Base-by-base conservation (phyloP, 2,329 filamentous ascomycete species). In the Volutella citrinella region DNA sequence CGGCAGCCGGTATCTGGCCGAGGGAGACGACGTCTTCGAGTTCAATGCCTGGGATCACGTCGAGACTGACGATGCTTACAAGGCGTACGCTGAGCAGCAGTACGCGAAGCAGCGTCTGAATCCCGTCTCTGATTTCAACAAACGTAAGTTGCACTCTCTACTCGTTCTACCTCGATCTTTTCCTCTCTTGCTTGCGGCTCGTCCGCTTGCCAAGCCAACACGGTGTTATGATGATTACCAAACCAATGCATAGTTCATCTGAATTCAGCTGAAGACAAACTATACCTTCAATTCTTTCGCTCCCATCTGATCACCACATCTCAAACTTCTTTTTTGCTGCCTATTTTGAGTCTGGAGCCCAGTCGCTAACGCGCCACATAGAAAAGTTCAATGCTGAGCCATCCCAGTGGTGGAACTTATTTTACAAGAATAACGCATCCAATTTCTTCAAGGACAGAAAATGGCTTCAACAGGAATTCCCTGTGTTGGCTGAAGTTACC, bases 21-120 rank as follows among this genome's bases (percentile, higher is more conserved):
- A 91, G 60, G 79, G 81, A 56, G 90, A 95, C 66, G 76, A 97
- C 59, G 87, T 95, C 54, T 98, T 91, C 66, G 85, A 94, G 61
- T 95, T 93, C 78, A 98, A 98, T 63, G 93, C 93, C 22, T 98
- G 93, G 93, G 93, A 98, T 61, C 91, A 98, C 60, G 93, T 97
- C 58, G 84, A 91, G 64, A 89, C 89, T 59, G 91, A 97, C 66
- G 80, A 87, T 51, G 75, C 82, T 24, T 97, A 95, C 72, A 82
- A 84, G 56, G 79, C 85, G 56, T 95, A 93, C 63, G 83, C 89
- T 41, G 80, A 90, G 63, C 67, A 81, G 56, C 93, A 97, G 66
- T 91, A 86, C 57, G 77, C 78, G 28, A 84, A 84, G 65, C 93
- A 98, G 67, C 82, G 90, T 46, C 78, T 84, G 52, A 76, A 84